These are phyloP conservation scores for Penicillium sp. DNA, from an alignment of 2,329 filamentous ascomycete genomes.

Conservation along the genomic window DNA sequence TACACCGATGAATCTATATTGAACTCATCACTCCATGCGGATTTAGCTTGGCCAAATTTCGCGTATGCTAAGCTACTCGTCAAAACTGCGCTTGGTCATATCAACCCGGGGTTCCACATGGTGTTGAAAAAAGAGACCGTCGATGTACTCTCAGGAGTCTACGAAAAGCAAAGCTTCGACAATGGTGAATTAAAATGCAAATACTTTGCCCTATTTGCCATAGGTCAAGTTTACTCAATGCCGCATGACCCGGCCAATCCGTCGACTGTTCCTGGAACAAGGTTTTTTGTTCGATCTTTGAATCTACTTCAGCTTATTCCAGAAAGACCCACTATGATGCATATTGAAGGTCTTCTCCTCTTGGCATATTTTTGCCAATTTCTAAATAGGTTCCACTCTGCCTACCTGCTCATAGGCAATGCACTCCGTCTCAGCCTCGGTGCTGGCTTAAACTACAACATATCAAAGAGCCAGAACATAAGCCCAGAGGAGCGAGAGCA, in stretches of 20 bases:
- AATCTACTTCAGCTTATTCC: constrained; percentile 35
- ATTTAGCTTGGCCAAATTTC: constrained; percentile 25
- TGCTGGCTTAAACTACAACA: constrained; percentile 39
- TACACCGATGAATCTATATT: constrained; percentile 21
- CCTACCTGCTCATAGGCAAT: constrained; percentile 29
- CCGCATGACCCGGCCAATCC: constrained; percentile 14
- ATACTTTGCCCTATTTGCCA: constrained; percentile 40
- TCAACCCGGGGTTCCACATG: constrained; percentile 30
- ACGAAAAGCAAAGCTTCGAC: constrained; percentile 22
- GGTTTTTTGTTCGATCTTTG: constrained; percentile 38
- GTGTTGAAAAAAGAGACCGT: constrained; percentile 31
- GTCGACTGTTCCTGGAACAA: constrained; percentile 36
- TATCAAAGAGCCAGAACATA: constrained; percentile 32
- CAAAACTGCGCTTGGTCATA: constrained; percentile 27
- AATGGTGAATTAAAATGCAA: constrained; percentile 36
- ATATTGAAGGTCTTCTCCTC: constrained; percentile 38
- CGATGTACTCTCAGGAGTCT: constrained; percentile 31
- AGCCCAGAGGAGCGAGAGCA: no score
- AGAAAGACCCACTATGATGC: constrained; percentile 39
- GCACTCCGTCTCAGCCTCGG: constrained; percentile 38
- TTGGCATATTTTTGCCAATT: no score
- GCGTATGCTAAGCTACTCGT: constrained; percentile 29
- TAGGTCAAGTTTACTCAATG: constrained; percentile 40
- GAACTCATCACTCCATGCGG: constrained; percentile 9
- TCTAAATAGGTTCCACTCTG: constrained; percentile 26